phyloP scores from a whole-genome alignment of 768 basidiomycete genomes.

The Mycena floridula region DNA sequence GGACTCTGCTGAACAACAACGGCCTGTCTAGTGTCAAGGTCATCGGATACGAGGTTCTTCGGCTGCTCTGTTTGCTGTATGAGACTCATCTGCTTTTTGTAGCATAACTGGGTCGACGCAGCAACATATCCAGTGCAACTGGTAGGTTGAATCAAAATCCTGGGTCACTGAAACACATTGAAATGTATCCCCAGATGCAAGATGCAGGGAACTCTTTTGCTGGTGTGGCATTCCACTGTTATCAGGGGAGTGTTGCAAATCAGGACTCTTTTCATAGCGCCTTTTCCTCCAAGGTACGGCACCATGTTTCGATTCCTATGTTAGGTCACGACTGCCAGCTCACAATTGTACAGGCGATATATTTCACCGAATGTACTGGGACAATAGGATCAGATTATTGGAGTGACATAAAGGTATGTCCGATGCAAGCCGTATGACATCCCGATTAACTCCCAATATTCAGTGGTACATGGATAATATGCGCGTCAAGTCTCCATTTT shows the following conservation, averaged over 20 bases:
- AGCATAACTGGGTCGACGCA: slow-evolving; percentile 74
- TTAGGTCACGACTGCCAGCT: too few species aligned
- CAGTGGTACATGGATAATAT: too few species aligned
- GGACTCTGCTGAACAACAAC: slow-evolving; percentile 55
- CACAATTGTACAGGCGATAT: too few species aligned
- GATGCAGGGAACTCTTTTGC: slow-evolving; percentile 46
- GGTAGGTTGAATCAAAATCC: slow-evolving; percentile 28
- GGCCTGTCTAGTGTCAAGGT: slow-evolving; percentile 56
- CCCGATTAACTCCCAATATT: too few species aligned
- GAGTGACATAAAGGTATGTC: too few species aligned
- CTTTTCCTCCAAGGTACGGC: slow-evolving; percentile 44
- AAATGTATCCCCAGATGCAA: slow-evolving; percentile 36
- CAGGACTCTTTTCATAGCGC: slow-evolving; percentile 52
- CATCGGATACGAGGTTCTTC: slow-evolving; percentile 38
- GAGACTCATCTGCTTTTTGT: slow-evolving; percentile 17
- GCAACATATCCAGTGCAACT: slow-evolving; percentile 54
- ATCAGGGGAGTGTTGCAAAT: slow-evolving; percentile 50
- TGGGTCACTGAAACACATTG: neutral
- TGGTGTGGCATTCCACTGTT: slow-evolving; percentile 70
- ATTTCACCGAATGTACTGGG: too few species aligned
- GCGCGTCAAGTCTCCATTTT: too few species aligned
- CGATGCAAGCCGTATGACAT: too few species aligned
- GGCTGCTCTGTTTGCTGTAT: neutral
- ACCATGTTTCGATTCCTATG: too few species aligned
- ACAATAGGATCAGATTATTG: too few species aligned